Evolutionary conservation across 2,329 filamentous ascomycete genomes (phyloP), one percentile per base, ranked within the genome.

Genomic region (Apiospora aurea): DNA sequence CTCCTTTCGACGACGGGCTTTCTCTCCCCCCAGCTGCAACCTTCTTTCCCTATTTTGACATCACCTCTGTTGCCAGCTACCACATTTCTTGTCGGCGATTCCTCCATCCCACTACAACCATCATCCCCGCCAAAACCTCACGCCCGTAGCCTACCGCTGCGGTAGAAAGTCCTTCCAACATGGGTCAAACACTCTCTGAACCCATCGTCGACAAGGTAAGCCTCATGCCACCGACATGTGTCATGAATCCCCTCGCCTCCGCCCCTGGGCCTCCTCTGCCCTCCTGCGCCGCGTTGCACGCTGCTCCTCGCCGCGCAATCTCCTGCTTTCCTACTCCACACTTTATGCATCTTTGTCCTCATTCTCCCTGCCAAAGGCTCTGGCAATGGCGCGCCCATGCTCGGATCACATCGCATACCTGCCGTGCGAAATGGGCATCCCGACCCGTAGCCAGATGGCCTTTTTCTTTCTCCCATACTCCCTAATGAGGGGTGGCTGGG

Each of bases 181-280:
- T 99, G 96, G 96, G 96, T 90, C 96, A 99, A 89, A 99, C 96
- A 85, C 92, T 99, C 82, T 98, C 96, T 81, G 96, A 99, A 89
- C 96, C 96, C 80, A 95, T 99, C 81, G 93, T 97, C 84, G 96
- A 98, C 83, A 99, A 99, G 95, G 96, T 99, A 89, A 83, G 90
- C 84, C 73, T 73, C 75, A 66, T 14, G 2, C 18, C 8, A 24
- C 13, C 57, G 14, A 38, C 57, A 38, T n/a, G 57, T 53, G 67
- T 74, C 73, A 74, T 34, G 67, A 41, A 53, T 69, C 24, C 21
- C 41, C 21, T 38, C 34, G 57, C 57, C 49, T 66, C 47, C 47
- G 5, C 34, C 72, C 5, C 66, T 72, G 18, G 57, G 10, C 57
- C 41, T n/a, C 57, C 8, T 41, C 18, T n/a, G 18, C 11, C 34